phyloP scores from a whole-genome alignment of 768 basidiomycete species.

The Hebeloma cylindrosporum region DNA sequence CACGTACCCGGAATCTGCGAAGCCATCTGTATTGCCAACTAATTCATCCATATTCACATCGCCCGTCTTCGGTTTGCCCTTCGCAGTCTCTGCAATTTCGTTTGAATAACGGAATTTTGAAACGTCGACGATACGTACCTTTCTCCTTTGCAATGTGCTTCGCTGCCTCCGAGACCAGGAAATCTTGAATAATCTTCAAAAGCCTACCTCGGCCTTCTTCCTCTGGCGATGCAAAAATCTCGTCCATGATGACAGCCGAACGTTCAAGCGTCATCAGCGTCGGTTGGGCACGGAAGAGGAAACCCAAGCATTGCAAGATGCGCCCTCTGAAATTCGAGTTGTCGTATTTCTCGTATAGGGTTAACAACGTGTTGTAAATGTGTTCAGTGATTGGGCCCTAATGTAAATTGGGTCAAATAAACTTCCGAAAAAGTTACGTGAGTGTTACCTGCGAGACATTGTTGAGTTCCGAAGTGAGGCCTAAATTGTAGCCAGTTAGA shows the following conservation, averaged over 20 bases:
- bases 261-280: constrained; percentile 82
- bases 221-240: constrained; percentile 74
- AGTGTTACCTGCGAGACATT: constrained; percentile 52
- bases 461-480: constrained; percentile 55
- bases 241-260: constrained; percentile 86
- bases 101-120: background rate
- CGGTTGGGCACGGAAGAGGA: constrained; percentile 89
- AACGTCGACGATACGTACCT: constrained; percentile 34
- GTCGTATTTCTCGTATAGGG: constrained; percentile 66
- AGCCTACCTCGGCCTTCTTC: constrained; percentile 72
- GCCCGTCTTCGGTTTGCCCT: constrained; percentile 41
- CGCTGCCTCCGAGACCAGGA: constrained; percentile 77
- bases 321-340: constrained; percentile 64
- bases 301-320: constrained; percentile 85
- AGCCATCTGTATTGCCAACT: constrained; percentile 92
- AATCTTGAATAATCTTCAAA: constrained; percentile 89
- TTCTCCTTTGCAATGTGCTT: constrained; percentile 77
- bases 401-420: background rate
- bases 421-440: background rate
- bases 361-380: constrained; percentile 71
- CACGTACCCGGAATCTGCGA: constrained; percentile 93
- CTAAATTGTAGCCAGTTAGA: constrained; percentile 30
- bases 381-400: constrained; percentile 80
- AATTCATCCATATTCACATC: constrained; percentile 90
- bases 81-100: constrained; percentile 36